Evolutionary conservation across 2,329 filamentous ascomycete species (phyloP).

Genomic region (Metarhizium anisopliae): DNA sequence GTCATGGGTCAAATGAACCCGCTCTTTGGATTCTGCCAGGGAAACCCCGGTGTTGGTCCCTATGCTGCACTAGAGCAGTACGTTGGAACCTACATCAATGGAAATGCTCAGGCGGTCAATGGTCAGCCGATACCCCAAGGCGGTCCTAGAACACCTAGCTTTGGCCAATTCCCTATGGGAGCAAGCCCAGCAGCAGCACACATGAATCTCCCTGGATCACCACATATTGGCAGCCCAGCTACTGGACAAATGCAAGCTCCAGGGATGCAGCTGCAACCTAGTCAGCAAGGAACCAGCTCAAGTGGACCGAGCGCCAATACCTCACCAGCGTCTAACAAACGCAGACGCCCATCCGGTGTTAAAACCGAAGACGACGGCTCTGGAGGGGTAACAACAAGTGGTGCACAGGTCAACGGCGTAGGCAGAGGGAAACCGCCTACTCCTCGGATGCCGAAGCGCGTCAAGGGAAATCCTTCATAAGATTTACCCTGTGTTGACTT

Average conservation of each 20-base stretch:
- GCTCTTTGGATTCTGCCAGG: slow-evolving; percentile 49
- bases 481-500: not conserved
- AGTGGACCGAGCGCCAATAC: slow-evolving; percentile 61
- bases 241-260: slow-evolving; percentile 55
- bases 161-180: slow-evolving; percentile 49
- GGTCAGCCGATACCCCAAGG: slow-evolving; percentile 39
- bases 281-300: slow-evolving; percentile 58
- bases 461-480: slow-evolving; percentile 36
- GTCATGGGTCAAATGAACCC: slow-evolving; percentile 60
- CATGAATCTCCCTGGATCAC: slow-evolving; percentile 53
- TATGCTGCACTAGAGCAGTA: slow-evolving; percentile 54
- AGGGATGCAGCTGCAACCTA: slow-evolving; percentile 57
- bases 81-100: slow-evolving; percentile 38
- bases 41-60: slow-evolving; percentile 44
- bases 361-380: slow-evolving; percentile 48
- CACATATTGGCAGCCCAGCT: slow-evolving; percentile 51
- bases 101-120: slow-evolving; percentile 30
- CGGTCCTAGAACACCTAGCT: slow-evolving; percentile 42
- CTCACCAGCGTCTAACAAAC: slow-evolving; percentile 52
- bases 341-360: slow-evolving; percentile 46
- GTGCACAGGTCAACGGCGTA: slow-evolving; percentile 43
- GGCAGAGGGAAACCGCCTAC: slow-evolving; percentile 45
- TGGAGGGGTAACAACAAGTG: slow-evolving; percentile 38
- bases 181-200: slow-evolving; percentile 52
- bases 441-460: slow-evolving; percentile 46